Percentiles rank a stretch among this genome's conserved stretches.
Evolutionary conservation across 169 alveolate species (phyloP).

Genomic region (Eimeria zaria): DNA sequence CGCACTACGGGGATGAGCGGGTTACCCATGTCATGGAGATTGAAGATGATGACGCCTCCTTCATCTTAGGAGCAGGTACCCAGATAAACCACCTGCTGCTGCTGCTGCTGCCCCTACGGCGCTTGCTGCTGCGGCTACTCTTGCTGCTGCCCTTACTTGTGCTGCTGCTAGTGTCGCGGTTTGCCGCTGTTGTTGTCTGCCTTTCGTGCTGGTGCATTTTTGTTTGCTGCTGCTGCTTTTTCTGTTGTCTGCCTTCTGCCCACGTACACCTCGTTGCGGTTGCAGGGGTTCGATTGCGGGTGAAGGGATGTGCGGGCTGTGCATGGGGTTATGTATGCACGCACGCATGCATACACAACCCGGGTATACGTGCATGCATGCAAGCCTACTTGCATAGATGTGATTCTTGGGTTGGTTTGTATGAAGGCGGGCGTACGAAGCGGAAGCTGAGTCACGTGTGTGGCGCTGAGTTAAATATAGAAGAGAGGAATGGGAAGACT

Average conservation of each 20-base stretch:
- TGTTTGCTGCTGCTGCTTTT: background rate
- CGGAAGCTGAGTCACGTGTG: conserved; percentile 82
- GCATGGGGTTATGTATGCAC: background rate
- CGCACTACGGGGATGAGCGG: conserved; percentile 58
- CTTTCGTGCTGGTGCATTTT: too few species aligned
- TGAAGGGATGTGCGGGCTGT: background rate
- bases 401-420: background rate
- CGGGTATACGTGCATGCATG: background rate
- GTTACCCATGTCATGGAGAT: conserved; percentile 75
- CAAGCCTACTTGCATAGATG: background rate
- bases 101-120: background rate
- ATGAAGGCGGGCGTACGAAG: conserved; percentile 77
- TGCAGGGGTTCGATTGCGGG: background rate
- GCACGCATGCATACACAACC: background rate
- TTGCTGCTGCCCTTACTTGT: background rate
- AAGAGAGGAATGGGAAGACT: conserved; percentile 70
- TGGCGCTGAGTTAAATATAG: conserved; percentile 78
- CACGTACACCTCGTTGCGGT: background rate
- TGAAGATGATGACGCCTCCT: conserved; percentile 82
- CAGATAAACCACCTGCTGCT: background rate
- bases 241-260: background rate
- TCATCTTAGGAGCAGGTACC: conserved; percentile 77
- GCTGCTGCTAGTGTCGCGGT: background rate
- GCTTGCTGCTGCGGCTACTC: too few species aligned
- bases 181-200: background rate